Conservation (phyloP, 2,329 filamentous ascomycete species). For the Botrytis squamosa region DNA sequence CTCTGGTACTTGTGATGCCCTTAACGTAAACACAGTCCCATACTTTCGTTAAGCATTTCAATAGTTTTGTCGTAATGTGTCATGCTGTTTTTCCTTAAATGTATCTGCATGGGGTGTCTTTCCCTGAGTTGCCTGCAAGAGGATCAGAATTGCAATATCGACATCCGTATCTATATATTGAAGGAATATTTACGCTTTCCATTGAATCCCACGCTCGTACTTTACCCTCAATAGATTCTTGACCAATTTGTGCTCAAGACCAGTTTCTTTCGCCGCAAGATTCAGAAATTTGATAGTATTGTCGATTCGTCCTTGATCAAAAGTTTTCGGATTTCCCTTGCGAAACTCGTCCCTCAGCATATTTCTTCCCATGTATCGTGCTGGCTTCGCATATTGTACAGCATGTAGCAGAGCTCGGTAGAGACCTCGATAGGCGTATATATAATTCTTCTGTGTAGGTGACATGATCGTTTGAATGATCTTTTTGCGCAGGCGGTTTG, state of each 20-base stretch:
- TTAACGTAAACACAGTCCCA: conserved; percentile 63
- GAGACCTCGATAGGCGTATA: conserved; percentile 68
- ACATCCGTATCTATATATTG: neutral
- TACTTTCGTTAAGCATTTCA: conserved; percentile 70
- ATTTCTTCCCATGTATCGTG: conserved; percentile 60
- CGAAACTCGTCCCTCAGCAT: conserved; percentile 60
- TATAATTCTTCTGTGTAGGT: conserved; percentile 43
- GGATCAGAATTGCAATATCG: neutral
- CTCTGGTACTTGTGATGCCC: neutral
- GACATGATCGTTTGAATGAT: neutral
- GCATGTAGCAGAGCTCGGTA: conserved; percentile 67
- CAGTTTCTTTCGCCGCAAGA: conserved; percentile 60
- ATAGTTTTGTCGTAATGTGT: conserved; percentile 68
- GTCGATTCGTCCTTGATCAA: conserved; percentile 53
- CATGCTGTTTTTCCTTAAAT: conserved; percentile 38
- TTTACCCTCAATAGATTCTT: conserved; percentile 62
- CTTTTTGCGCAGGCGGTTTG: neutral
- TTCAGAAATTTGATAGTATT: conserved; percentile 70
- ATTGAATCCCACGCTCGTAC: conserved; percentile 25
- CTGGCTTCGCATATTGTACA: conserved; percentile 68
- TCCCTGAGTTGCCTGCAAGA: conserved; percentile 4
- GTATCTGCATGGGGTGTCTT: conserved; percentile 12
- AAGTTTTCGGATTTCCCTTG: conserved; percentile 45
- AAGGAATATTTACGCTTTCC: conserved; percentile 7
- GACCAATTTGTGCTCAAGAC: conserved; percentile 70